These are phyloP conservation scores for Canavalia ensiformis DNA, from an alignment of 306 rosid species.

Conservation along the genomic window DNA sequence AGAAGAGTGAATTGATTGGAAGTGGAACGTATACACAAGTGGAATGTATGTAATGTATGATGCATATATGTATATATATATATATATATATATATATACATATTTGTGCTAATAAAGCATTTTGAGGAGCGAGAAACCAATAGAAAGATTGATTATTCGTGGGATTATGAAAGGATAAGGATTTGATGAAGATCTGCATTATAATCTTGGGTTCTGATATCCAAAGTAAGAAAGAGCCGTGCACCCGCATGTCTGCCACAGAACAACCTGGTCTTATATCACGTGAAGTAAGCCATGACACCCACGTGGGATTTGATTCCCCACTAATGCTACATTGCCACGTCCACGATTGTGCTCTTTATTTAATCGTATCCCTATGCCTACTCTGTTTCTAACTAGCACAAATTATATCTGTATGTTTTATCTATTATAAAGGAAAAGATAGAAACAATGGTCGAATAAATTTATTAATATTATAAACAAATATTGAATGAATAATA, in stretches of 20 bases:
- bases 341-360: background rate
- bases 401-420: too few species aligned
- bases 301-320: constrained; percentile 63
- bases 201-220: constrained; percentile 19
- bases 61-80: too few species aligned
- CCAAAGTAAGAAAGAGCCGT: constrained; percentile 25
- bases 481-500: too few species aligned
- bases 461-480: too few species aligned
- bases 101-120: background rate
- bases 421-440: too few species aligned
- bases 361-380: background rate
- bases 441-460: too few species aligned
- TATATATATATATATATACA: too few species aligned
- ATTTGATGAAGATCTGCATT: constrained; percentile 53
- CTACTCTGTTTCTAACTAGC: background rate
- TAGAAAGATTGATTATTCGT: background rate
- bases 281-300: constrained; percentile 53
- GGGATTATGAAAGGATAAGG: constrained; percentile 48
- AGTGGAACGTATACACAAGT: background rate
- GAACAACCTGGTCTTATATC: constrained; percentile 45
- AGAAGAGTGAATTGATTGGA: background rate
- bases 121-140: background rate
- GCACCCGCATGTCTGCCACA: constrained; percentile 57
- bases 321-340: constrained; percentile 39
- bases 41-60: too few species aligned